Conservation (phyloP, 2,329 filamentous ascomycete genomes). For the Stagonosporopsis chrysanthemi region DNA sequence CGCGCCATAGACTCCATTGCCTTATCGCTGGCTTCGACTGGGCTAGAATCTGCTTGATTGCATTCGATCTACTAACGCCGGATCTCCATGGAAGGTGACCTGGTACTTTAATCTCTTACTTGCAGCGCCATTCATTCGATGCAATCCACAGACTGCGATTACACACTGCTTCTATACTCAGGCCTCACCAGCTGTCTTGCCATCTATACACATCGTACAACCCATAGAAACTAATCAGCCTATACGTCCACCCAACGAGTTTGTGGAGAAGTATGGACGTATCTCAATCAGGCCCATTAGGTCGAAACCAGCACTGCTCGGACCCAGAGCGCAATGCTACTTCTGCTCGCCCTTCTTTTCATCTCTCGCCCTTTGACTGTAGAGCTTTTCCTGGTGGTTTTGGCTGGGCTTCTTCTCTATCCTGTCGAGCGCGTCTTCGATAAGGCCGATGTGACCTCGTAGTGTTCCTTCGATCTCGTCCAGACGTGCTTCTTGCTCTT, state of each 20-base stretch:
- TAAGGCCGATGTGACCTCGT: conserved; percentile 57
- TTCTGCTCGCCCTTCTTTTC: conserved; percentile 21
- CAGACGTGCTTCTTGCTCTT: conserved; percentile 58
- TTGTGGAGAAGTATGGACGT: neutral
- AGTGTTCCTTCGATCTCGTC: conserved; percentile 59
- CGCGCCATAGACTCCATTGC: no score
- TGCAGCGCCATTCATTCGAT: no score
- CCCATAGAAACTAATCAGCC: no score
- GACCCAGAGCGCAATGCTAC: neutral
- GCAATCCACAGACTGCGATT: no score
- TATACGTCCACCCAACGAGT: neutral
- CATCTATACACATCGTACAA: neutral
- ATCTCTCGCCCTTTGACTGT: conserved; percentile 27
- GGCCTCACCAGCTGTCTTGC: neutral
- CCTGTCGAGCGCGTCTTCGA: conserved; percentile 56
- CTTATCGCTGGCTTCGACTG: no score
- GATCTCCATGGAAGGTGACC: no score
- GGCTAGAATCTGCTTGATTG: no score
- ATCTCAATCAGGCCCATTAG: neutral
- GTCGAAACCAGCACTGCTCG: neutral
- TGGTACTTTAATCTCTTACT: no score
- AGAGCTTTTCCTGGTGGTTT: conserved; percentile 50
- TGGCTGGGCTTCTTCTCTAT: conserved; percentile 52
- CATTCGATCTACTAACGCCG: no score
- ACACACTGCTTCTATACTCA: no score